Base-by-base conservation (phyloP, 306 rosid species). In the Oemleria cerasiformis region DNA sequence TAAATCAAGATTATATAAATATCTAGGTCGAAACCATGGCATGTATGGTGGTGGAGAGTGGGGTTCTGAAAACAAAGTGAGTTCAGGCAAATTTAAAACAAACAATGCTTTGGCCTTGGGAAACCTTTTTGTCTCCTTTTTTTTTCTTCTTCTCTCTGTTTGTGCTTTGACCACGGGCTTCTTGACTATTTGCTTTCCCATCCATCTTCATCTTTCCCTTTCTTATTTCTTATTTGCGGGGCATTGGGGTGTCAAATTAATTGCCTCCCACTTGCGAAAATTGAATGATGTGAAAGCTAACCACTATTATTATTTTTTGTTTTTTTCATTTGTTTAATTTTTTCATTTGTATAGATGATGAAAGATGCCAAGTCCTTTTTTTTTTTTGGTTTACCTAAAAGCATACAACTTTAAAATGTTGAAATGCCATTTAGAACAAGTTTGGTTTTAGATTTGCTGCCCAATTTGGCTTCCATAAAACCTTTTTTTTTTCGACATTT, bases 21-120 rank as follows among this genome's bases (percentile, higher is more conserved):
- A 57, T 79, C 59, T 76, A 14, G 83, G 79, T 76, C 55, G 86
- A 83, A 82, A 82, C 72, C 76, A 78, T 74, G 83, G 77, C 92
- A 65, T 77, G 48, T 79, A 68, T 75, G 83, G 85, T 77, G 92
- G 84, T 69, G n/a, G 59, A 36, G 80, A 83, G 72, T 8, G 55
- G 76, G 82, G 83, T 72, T 73, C 85, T 78, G 78, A 84, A 79
- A 78, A 73, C 81, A 40, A 72, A 77, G 81, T 36, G 8, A 60
- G 17, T 56, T 63, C 7, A 65, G 5, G 3, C 34, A 50, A 44
- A 40, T 54, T 63, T 42, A 73, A 70, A 64, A 40, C 40, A 70
- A 8, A 30, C 63, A 30, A 64, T 44, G 21, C 58, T 42, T 72
- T 43, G 84, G 78, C 65, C 20, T 71, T 51, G 81, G 81, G 79